phyloP scores from a whole-genome alignment of 805 yeast genomes.

The Hermanozyma aechmeae region DNA sequence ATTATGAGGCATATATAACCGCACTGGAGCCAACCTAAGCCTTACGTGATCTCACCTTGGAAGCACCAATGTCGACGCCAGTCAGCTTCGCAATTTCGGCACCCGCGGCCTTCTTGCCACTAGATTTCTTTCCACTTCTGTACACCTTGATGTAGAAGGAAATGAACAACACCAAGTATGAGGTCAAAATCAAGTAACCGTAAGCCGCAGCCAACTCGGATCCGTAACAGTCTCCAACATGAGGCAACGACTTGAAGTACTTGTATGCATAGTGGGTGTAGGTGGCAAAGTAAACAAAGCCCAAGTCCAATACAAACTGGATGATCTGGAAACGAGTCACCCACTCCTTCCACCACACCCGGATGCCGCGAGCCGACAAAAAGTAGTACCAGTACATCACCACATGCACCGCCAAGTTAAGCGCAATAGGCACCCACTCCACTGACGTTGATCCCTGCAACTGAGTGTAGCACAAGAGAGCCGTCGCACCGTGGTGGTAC shows the following conservation, averaged over 20 bases:
- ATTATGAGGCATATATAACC: no score
- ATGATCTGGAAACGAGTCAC: constrained; percentile 92
- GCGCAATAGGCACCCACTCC: constrained; percentile 87
- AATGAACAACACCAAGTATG: constrained; percentile 83
- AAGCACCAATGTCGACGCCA: constrained; percentile 6
- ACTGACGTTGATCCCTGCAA: constrained; percentile 83
- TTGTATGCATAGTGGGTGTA: constrained; percentile 78
- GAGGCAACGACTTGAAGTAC: constrained; percentile 59
- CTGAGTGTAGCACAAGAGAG: constrained; percentile 87
- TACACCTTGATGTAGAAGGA: constrained; percentile 87
- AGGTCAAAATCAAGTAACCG: constrained; percentile 82
- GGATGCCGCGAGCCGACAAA: constrained; percentile 83
- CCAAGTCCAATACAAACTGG: constrained; percentile 84
- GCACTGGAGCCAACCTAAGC: no score
- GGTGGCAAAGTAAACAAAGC: constrained; percentile 88
- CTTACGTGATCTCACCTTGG: background rate
- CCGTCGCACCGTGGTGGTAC: constrained; percentile 98
- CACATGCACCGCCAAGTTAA: constrained; percentile 88
- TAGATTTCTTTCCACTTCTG: constrained; percentile 29
- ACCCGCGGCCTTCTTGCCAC: constrained; percentile 14
- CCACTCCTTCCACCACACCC: constrained; percentile 99
- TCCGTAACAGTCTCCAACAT: constrained; percentile 77
- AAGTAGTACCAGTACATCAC: constrained; percentile 98
- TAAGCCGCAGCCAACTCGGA: constrained; percentile 86
- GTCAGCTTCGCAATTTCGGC: constrained; percentile 1